Evolutionary conservation across 2,329 filamentous ascomycete species (phyloP), one percentile per base, ranked within the genome.

Genomic region (Leptographium flavum): DNA sequence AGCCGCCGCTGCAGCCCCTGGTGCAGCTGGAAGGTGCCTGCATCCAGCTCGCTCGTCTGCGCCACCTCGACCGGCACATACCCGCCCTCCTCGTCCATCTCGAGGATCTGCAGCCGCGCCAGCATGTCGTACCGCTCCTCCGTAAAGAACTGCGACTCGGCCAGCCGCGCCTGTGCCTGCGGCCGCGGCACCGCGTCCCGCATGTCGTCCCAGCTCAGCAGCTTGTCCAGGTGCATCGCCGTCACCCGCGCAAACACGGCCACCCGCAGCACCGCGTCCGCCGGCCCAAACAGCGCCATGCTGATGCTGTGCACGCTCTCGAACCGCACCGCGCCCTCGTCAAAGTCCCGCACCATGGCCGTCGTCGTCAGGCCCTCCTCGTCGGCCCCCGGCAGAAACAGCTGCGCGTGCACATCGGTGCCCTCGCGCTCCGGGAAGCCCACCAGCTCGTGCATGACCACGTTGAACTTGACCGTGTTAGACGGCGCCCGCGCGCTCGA

Each of bases 261-360:
- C 9, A 94, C 83, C 45, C 92, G 78, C 45, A 98, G 64, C 22
- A 79, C 82, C 1, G 87, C 79, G 39, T 82, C 81, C 21, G 74
- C 76, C 1, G 87, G 76, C 39, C 81, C 83, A 37, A 81, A 82
- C 31, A 94, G 70, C 4, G 88, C 85, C 44, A 98, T 72, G 59
- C 87, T 94, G 87, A 98, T 94, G 61, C 87, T 94, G 67, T 98
- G 92, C 42, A 96, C 88, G 62, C 92, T 98, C 63, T 96, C 90
- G 54, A 98, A 98, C 4, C 85, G 81, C 46, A 98, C 80, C 0
- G 88, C 79, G 0, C 85, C 83, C 61, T 98, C 92, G 55, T 96
- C 88, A 56, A 98, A 98, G 46, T 87, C 86, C 50, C 74, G 81
- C 52, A 95, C 88, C 76, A 95, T 90, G 55, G 93, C 87, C 1